Evolutionary conservation across 139 green algal species (phyloP).

Genomic region (Chlorella sorokiniana): DNA sequence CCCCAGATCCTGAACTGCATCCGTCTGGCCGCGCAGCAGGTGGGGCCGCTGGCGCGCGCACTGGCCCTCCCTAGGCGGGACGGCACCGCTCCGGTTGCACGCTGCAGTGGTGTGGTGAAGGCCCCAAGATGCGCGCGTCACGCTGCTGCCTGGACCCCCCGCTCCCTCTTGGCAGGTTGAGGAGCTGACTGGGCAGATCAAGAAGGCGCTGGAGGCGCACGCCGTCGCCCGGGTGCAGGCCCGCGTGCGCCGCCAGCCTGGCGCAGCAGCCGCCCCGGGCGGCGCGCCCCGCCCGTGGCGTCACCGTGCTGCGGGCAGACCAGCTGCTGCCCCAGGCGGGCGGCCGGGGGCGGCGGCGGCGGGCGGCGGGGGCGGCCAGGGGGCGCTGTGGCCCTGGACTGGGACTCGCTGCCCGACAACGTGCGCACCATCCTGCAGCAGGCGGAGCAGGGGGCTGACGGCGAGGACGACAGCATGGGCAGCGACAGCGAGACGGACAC

Average conservation of each 20-base stretch:
- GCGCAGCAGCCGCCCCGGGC: not conserved
- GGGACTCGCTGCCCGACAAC: slow-evolving; percentile 20
- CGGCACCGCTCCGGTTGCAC: not conserved
- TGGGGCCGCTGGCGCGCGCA: not conserved
- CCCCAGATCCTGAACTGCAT: slow-evolving; percentile 57
- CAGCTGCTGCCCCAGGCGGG: slow-evolving; percentile 7
- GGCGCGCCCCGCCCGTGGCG: not conserved
- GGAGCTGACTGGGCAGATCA: slow-evolving; percentile 53
- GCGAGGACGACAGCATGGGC: not conserved
- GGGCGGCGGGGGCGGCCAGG: not conserved
- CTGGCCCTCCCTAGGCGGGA: not conserved
- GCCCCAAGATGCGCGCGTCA: not conserved
- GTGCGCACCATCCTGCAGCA: slow-evolving; percentile 26
- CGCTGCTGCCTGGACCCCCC: not conserved
- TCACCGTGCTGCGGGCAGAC: slow-evolving; percentile 18
- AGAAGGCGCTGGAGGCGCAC: slow-evolving; percentile 60
- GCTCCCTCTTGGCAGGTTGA: slow-evolving; percentile 23
- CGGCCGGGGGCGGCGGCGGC: not conserved
- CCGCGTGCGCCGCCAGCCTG: slow-evolving; percentile 45
- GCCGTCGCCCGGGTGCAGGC: slow-evolving; percentile 55
- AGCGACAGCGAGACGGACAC: not conserved
- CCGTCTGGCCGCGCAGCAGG: slow-evolving; percentile 31
- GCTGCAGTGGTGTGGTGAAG: too few species aligned
- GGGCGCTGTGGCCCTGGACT: slow-evolving; percentile 3
- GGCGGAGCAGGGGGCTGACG: not conserved